Base-by-base conservation (phyloP, 176 grass and related monocot genomes). In the Oropetium thomaeum region DNA sequence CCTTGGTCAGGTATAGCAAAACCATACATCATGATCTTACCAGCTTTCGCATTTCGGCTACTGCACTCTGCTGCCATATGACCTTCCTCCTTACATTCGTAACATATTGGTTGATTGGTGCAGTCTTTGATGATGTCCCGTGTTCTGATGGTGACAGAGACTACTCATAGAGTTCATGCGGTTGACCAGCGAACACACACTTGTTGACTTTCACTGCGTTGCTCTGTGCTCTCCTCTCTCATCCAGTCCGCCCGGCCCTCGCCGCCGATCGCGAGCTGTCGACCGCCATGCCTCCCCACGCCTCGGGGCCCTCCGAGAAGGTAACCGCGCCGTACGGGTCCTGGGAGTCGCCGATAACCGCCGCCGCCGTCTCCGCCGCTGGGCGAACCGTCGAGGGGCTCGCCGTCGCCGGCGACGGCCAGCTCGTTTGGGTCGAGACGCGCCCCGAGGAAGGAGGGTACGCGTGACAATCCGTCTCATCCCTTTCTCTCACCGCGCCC, bases 281-380 rank as follows among this genome's bases (percentile, higher is more conserved):
- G 5, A 41, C 57, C 33, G 16, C 75, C 29, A 72, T 81, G 82
- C 71, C 42, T 29, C 68, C 63, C 44, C 73, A 62, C 73, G 39
- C 59, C 8, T 60, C 29, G 3, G 35, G 15, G 0, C 52, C 8
- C 0, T 22, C 10, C 26, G 83, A 79, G 32, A 97, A 89, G 82
- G 40, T 17, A 44, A 65, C 70, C 60, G 88, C 85, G n/a, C 86
- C 88, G 32, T 97, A 87, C 41, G 93, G 93, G 4, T 93, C 93
- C 32, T 97, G 93, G 93, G 87, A 91, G 74, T 97, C 93, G 25
- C 90, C 93, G 37, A 93, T 97, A 81, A 93, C 80, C 66, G 85
- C 90, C 40, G 83, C 70, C 33, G 86, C 86, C 28, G 93, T 97
- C 43, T 88, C 79, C 34, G 39, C 87, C 70, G 82, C 94, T n/a